These are phyloP conservation scores for Berberis vulgaris DNA, from an alignment of 164 flowering plant genomes.

Conservation along the genomic window DNA sequence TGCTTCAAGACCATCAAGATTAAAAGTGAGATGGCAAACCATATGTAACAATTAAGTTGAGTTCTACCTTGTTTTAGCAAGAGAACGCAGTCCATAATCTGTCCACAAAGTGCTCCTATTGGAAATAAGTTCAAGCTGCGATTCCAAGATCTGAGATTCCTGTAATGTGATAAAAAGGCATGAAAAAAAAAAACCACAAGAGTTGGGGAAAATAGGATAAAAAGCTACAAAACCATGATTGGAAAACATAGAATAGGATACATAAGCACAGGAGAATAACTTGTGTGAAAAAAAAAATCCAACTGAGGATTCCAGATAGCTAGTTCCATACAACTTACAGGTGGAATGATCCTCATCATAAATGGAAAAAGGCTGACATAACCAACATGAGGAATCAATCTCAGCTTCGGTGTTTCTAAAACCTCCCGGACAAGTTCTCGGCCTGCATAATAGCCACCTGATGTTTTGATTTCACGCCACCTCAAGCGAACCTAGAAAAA, in stretches of 20 bases:
- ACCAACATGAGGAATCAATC: slow-evolving; percentile 89
- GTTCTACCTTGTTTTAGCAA: slow-evolving; percentile 76
- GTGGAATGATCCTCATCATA: slow-evolving; percentile 68
- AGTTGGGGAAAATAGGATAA: no score
- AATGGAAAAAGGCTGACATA: slow-evolving; percentile 96
- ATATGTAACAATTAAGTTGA: background rate
- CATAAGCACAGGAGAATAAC: background rate
- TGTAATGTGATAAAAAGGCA: slow-evolving; percentile 12
- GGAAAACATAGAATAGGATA: background rate
- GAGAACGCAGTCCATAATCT: slow-evolving; percentile 75
- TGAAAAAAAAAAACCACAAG: no score
- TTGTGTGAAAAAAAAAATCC: background rate
- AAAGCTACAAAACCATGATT: no score
- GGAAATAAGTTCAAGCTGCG: slow-evolving; percentile 84
- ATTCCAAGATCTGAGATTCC: slow-evolving; percentile 74
- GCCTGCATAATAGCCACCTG: slow-evolving; percentile 26
- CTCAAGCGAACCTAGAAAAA: slow-evolving; percentile 62
- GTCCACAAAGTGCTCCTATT: slow-evolving; percentile 84
- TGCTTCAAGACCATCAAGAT: slow-evolving; percentile 2
- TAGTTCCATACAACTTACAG: slow-evolving; percentile 42
- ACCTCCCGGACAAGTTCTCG: slow-evolving; percentile 74
- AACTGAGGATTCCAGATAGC: background rate
- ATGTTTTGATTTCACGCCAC: slow-evolving; percentile 41
- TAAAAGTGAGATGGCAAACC: background rate
- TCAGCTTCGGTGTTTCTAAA: slow-evolving; percentile 47